A percentile compares a stretch with the other conserved stretches of the same genome.
Evolutionary conservation across 345 rosid species (phyloP).

Genomic region (Citrus cavaleriei): DNA sequence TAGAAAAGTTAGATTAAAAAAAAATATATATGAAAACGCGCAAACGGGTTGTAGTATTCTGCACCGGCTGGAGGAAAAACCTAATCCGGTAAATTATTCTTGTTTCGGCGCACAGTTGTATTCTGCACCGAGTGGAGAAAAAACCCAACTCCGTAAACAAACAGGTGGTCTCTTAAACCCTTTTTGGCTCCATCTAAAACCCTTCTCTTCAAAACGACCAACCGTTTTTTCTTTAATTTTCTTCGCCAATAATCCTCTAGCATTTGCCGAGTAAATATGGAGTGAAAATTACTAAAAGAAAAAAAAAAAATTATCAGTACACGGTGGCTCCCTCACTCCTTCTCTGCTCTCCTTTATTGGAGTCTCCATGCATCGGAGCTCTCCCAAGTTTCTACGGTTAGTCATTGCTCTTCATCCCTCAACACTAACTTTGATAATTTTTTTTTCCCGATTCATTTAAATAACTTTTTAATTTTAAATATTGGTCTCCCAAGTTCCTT

Average conservation of each 20-base stretch:
- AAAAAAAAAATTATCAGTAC: background rate
- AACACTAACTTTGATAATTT: background rate
- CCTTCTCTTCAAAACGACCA: background rate
- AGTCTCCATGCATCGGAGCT: constrained; percentile 6
- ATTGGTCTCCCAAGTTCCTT: background rate
- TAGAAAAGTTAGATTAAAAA: no score
- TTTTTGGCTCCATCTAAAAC: background rate
- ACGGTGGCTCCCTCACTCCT: background rate
- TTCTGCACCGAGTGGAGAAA: background rate
- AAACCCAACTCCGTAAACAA: background rate
- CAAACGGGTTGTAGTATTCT: background rate
- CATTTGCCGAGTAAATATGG: background rate
- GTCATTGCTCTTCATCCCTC: background rate
- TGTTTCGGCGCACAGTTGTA: background rate
- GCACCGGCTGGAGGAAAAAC: background rate
- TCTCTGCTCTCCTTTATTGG: background rate
- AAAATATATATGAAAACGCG: no score
- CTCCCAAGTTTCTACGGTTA: background rate
- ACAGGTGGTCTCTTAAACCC: background rate
- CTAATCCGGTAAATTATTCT: background rate
- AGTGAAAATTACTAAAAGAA: background rate
- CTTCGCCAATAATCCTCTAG: background rate
- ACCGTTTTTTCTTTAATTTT: background rate
- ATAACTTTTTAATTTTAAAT: background rate
- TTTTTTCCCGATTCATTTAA: background rate